Percentiles rank a stretch among this genome's conserved stretches.
Evolutionary conservation across 805 yeast species (phyloP).

Genomic region (Ogataea dorogensis): DNA sequence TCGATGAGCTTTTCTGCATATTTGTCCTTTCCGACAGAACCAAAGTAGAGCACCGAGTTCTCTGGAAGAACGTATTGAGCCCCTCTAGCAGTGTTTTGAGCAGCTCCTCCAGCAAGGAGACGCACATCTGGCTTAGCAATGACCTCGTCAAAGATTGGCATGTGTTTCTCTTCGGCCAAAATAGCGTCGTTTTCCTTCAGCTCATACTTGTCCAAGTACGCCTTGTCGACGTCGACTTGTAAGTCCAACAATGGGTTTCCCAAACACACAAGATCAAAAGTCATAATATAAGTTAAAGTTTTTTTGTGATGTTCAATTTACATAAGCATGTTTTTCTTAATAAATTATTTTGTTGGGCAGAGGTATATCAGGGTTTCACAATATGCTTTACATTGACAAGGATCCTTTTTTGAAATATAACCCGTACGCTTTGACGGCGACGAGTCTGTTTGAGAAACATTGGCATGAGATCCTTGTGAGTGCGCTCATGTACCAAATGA

Average conservation of each 20-base stretch:
- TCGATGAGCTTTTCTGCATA: conserved; percentile 75
- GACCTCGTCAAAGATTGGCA: conserved; percentile 83
- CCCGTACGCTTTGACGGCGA: conserved; percentile 47
- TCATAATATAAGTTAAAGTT: conserved; percentile 36
- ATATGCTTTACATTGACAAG: conserved; percentile 25
- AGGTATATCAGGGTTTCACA: not conserved
- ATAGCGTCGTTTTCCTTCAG: conserved; percentile 94
- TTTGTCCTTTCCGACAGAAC: conserved; percentile 92
- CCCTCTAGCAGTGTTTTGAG: conserved; percentile 98
- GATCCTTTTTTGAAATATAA: conserved; percentile 45
- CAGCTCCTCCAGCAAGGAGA: conserved; percentile 97
- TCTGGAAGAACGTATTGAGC: conserved; percentile 89
- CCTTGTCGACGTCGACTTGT: conserved; percentile 70
- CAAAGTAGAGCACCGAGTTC: conserved; percentile 85
- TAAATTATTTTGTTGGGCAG: conserved; percentile 9
- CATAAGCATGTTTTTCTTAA: conserved; percentile 4
- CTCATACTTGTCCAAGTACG: conserved; percentile 73
- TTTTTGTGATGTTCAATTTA: conserved; percentile 7
- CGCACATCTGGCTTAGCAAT: conserved; percentile 58
- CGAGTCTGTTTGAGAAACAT: conserved; percentile 48
- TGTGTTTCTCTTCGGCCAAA: conserved; percentile 74
- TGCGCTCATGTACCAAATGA: conserved; percentile 54
- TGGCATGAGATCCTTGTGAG: conserved; percentile 73
- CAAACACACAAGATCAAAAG: conserved; percentile 73
- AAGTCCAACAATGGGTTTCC: conserved; percentile 92